These are phyloP conservation scores for Oryza glumipatula DNA, from an alignment of 176 grass and related monocot species.

Conservation along the genomic window DNA sequence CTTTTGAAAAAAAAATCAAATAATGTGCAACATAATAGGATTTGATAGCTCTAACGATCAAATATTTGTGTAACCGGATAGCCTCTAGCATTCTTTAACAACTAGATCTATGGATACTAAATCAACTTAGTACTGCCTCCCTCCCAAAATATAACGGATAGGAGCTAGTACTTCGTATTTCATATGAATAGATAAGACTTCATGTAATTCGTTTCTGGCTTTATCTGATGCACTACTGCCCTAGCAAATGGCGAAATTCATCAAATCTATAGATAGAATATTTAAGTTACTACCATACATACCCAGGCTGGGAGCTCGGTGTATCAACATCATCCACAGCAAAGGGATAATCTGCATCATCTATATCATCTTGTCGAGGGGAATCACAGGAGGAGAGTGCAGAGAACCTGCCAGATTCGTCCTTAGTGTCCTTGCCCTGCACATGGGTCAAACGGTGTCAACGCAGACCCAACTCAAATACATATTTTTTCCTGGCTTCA, in stretches of 20 bases:
- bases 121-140: not conserved
- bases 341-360: constrained; percentile 89
- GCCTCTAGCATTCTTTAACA: constrained; percentile 21
- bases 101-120: constrained; percentile 9
- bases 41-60: not conserved
- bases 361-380: constrained; percentile 70
- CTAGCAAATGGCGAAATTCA: constrained; percentile 18
- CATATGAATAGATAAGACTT: not conserved
- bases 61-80: constrained; percentile 12
- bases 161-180: not conserved
- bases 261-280: constrained; percentile 8
- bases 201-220: not conserved
- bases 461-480: not conserved
- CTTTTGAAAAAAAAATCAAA: constrained; percentile 28
- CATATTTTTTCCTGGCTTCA: not conserved
- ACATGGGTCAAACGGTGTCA: constrained; percentile 27
- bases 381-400: constrained; percentile 78
- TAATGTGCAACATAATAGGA: not conserved
- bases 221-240: not conserved
- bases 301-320: constrained; percentile 76
- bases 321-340: constrained; percentile 89
- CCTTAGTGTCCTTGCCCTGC: constrained; percentile 68
- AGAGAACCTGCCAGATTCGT: constrained; percentile 97
- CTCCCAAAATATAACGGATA: too few relatives aligned
- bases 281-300: constrained; percentile 32